Evolutionary conservation across 1,284 basidiomycete genomes (phyloP).

Genomic region (Stereum hirsutum): DNA sequence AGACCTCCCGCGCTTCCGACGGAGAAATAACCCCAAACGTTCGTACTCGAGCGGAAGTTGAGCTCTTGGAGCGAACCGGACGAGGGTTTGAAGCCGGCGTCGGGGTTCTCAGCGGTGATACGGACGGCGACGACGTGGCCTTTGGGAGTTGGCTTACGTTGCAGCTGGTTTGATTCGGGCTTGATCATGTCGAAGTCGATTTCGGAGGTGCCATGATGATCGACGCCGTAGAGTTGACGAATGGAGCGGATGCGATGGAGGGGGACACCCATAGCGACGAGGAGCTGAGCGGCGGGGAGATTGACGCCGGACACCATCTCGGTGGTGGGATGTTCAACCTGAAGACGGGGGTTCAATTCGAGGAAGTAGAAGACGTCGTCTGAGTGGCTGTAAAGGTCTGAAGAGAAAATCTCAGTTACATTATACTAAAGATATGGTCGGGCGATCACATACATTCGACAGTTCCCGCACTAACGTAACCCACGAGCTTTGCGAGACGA

Average conservation of each 20-base stretch:
- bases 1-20: slow-evolving; percentile 93
- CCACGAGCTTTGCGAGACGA: slow-evolving; percentile 94
- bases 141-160: slow-evolving; percentile 94
- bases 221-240: slow-evolving; percentile 92
- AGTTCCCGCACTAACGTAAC: slow-evolving; percentile 98
- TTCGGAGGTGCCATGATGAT: slow-evolving; percentile 77
- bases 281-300: slow-evolving; percentile 94
- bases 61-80: slow-evolving; percentile 96
- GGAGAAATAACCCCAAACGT: slow-evolving; percentile 99
- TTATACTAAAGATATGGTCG: slow-evolving; percentile 1
- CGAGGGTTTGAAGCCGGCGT: slow-evolving; percentile 99
- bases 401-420: slow-evolving; percentile 5
- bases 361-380: slow-evolving; percentile 97
- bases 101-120: slow-evolving; percentile 99
- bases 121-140: slow-evolving; percentile 99
- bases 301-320: slow-evolving; percentile 99
- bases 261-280: slow-evolving; percentile 98
- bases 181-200: slow-evolving; percentile 96
- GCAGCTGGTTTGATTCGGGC: slow-evolving; percentile 79
- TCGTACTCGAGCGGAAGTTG: slow-evolving; percentile 98
- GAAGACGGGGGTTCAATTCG: slow-evolving; percentile 98
- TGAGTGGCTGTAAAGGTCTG: slow-evolving; percentile 91
- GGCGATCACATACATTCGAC: slow-evolving; percentile 78
- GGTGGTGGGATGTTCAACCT: slow-evolving; percentile 99
- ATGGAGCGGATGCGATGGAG: slow-evolving; percentile 95